A percentile compares a stretch with the other conserved stretches of the same genome.
Evolutionary conservation across 2,329 filamentous ascomycete species (phyloP).

Genomic region (Xylaria digitata): DNA sequence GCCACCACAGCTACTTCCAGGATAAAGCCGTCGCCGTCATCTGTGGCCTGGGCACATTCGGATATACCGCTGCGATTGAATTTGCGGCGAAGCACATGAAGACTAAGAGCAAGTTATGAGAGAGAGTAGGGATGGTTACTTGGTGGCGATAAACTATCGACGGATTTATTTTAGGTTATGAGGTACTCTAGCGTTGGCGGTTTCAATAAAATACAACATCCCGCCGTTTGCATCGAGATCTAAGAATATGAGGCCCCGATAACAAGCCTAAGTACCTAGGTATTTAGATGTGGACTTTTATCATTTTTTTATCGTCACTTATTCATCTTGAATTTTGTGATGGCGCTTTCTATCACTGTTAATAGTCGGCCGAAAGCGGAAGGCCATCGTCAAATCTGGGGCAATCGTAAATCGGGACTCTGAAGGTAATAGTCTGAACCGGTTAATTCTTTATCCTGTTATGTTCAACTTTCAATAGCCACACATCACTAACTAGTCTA

Average conservation of each 20-base stretch:
- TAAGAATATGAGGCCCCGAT: too few species aligned
- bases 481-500: too few species aligned
- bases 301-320: background rate
- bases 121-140: too few species aligned
- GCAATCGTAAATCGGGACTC: background rate
- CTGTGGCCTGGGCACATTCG: conserved; percentile 73
- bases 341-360: background rate
- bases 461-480: background rate
- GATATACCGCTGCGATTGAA: conserved; percentile 71
- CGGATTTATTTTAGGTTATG: too few species aligned
- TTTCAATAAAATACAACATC: background rate
- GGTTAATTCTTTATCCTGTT: background rate
- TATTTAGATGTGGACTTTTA: background rate
- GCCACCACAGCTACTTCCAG: conserved; percentile 76
- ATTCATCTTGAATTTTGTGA: background rate
- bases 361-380: background rate
- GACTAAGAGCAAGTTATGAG: conserved; percentile 48
- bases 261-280: background rate
- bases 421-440: background rate
- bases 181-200: background rate
- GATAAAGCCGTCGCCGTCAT: conserved; percentile 82
- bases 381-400: background rate
- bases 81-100: conserved; percentile 61
- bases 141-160: background rate
- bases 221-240: too few species aligned